These are phyloP conservation scores for Torrubiella hemipterigena DNA, from an alignment of 2,329 filamentous ascomycete genomes.

Conservation along the genomic window DNA sequence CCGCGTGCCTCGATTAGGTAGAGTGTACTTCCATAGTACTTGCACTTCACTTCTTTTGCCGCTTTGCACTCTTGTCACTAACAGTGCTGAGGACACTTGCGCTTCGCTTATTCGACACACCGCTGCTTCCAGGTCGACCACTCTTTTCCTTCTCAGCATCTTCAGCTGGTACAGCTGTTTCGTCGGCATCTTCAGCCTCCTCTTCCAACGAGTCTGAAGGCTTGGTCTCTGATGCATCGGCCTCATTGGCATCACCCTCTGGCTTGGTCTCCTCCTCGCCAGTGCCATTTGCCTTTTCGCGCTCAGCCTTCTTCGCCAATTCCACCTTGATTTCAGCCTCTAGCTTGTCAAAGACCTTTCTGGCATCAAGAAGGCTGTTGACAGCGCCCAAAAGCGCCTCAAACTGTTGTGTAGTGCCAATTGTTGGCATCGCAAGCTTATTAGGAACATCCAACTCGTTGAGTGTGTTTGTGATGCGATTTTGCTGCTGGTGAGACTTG, in stretches of 20 bases:
- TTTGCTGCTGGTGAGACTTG: conserved; percentile 64
- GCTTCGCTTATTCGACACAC: conserved; percentile 57
- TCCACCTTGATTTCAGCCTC: conserved; percentile 57
- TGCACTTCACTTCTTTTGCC: conserved; percentile 46
- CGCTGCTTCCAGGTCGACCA: conserved; percentile 24
- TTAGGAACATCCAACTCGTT: conserved; percentile 59
- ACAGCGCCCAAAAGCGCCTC: conserved; percentile 60
- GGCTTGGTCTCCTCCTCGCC: conserved; percentile 4
- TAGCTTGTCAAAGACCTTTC: conserved; percentile 66
- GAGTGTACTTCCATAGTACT: too few species aligned
- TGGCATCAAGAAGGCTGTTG: conserved; percentile 55
- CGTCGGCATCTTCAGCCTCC: conserved; percentile 13
- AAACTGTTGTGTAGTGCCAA: conserved; percentile 57
- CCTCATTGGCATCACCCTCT: conserved; percentile 2
- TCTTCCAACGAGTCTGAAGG: too few species aligned
- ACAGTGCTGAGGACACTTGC: conserved; percentile 65
- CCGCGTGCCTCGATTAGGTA: too few species aligned
- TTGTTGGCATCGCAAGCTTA: conserved; percentile 62
- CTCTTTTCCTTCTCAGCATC: conserved; percentile 14
- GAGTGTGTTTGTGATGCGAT: conserved; percentile 62
- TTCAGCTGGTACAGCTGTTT: conserved; percentile 3
- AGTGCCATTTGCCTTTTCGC: conserved; percentile 24
- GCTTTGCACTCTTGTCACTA: conserved; percentile 52
- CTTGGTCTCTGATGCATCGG: conserved; percentile 8
- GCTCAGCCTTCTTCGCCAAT: conserved; percentile 42